Evolutionary conservation across 78 protist species (phyloP).

Genomic region (Polysphondylium violaceum): DNA sequence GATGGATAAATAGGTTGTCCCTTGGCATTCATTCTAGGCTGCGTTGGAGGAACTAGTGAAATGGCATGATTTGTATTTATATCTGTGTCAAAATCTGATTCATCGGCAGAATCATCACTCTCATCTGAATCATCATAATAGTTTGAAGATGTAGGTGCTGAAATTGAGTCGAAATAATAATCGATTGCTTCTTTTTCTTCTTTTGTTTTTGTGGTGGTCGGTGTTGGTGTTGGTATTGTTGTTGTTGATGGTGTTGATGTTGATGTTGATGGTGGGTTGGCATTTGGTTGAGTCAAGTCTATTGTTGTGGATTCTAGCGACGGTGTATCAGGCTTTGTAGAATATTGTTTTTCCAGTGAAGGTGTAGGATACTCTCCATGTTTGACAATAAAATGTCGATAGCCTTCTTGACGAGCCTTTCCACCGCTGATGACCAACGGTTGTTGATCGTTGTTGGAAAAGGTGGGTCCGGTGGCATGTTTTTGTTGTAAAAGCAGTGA

Average conservation of each 20-base stretch:
- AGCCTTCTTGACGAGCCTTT: constrained; percentile 75
- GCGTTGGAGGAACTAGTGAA: constrained; percentile 2
- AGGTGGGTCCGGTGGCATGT: constrained; percentile 40
- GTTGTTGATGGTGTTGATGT: constrained; percentile 1
- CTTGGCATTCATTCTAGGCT: constrained; percentile 23
- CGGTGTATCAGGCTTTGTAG: constrained; percentile 8
- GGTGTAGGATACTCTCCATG: constrained; percentile 66
- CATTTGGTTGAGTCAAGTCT: neutral
- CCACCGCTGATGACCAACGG: constrained; percentile 25
- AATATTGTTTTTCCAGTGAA: constrained; percentile 48
- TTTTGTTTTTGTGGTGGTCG: neutral
- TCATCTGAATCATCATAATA: constrained; percentile 28
- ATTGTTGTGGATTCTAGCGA: neutral
- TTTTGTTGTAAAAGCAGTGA: neutral
- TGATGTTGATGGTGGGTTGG: neutral
- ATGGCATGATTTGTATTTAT: neutral
- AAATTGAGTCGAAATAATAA: constrained; percentile 6
- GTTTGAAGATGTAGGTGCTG: constrained; percentile 13
- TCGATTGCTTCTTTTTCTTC: neutral
- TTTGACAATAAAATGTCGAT: constrained; percentile 53
- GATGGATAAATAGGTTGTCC: constrained; percentile 74
- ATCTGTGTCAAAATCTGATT: no score
- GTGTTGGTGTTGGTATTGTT: neutral
- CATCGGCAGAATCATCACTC: neutral
- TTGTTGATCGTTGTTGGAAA: constrained; percentile 10